Conservation (phyloP, 208 protist genomes). For the Leptomonas pyrrhocoris region DNA sequence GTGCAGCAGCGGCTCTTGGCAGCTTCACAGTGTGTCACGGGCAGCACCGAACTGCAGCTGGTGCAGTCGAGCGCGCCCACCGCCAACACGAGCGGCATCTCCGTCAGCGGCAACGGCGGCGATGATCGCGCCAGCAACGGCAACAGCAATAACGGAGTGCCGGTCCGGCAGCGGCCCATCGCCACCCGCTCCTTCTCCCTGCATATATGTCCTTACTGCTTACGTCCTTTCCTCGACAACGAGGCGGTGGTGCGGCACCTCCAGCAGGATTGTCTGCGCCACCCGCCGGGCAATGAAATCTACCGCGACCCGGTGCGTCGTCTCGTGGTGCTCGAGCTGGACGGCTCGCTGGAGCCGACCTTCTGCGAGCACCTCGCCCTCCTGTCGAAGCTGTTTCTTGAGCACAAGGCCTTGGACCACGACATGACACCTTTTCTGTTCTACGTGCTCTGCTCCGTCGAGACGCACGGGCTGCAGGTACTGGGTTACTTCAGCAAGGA, state of each 20-base stretch:
- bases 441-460: constrained; percentile 97
- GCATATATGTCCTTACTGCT: constrained; percentile 98
- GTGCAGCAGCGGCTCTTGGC: constrained; percentile 63
- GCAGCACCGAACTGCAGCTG: constrained; percentile 63
- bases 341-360: constrained; percentile 95
- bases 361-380: constrained; percentile 99
- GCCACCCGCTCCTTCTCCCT: constrained; percentile 74
- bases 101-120: neutral
- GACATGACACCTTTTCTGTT: constrained; percentile 99
- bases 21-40: constrained; percentile 50
- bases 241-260: constrained; percentile 86
- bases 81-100: neutral
- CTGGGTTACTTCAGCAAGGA: constrained; percentile 99
- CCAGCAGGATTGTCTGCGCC: constrained; percentile 75
- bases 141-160: neutral
- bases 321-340: constrained; percentile 96
- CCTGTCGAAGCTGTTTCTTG: constrained; percentile 99
- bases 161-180: constrained; percentile 23
- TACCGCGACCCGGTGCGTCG: constrained; percentile 85
- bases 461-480: constrained; percentile 94
- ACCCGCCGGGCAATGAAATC: constrained; percentile 92
- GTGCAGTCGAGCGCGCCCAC: constrained; percentile 20
- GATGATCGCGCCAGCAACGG: constrained; percentile 7
- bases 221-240: constrained; percentile 94
- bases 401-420: constrained; percentile 99